Percentiles rank a stretch among this genome's conserved stretches.
phyloP scores from a whole-genome alignment of 305 asterid species.

The Fraxinus ornus region DNA sequence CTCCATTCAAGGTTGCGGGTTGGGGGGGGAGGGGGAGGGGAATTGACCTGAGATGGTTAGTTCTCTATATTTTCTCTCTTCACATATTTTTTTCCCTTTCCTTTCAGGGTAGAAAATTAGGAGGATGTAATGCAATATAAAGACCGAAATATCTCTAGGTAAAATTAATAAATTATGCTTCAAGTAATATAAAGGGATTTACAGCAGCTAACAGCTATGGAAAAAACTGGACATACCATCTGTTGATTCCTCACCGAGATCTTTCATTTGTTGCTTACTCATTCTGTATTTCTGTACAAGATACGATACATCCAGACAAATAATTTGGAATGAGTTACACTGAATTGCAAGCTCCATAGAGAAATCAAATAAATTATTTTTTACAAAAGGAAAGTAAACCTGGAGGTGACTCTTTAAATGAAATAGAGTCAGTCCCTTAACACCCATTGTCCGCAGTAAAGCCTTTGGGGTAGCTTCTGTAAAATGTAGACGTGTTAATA shows the following conservation, averaged over 20 bases:
- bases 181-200: not conserved
- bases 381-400: constrained; percentile 37
- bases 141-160: not conserved
- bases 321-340: not conserved
- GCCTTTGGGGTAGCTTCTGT: constrained; percentile 92
- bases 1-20: not conserved
- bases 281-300: constrained; percentile 73
- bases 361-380: not conserved
- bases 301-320: not conserved
- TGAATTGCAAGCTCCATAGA: constrained; percentile 11
- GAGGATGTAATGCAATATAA: not conserved
- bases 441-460: constrained; percentile 82
- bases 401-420: constrained; percentile 92
- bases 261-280: constrained; percentile 87
- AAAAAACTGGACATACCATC: constrained; percentile 57
- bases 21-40: not conserved
- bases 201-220: constrained; percentile 11
- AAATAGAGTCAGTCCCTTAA: constrained; percentile 79
- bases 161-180: constrained; percentile 1
- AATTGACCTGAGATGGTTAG: not conserved
- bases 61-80: not conserved
- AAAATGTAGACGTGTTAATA: not conserved
- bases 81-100: not conserved
- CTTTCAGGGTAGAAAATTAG: not conserved
- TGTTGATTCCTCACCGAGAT: constrained; percentile 60